phyloP scores from a whole-genome alignment of 768 basidiomycete genomes.

The Gymnopilus dilepis region DNA sequence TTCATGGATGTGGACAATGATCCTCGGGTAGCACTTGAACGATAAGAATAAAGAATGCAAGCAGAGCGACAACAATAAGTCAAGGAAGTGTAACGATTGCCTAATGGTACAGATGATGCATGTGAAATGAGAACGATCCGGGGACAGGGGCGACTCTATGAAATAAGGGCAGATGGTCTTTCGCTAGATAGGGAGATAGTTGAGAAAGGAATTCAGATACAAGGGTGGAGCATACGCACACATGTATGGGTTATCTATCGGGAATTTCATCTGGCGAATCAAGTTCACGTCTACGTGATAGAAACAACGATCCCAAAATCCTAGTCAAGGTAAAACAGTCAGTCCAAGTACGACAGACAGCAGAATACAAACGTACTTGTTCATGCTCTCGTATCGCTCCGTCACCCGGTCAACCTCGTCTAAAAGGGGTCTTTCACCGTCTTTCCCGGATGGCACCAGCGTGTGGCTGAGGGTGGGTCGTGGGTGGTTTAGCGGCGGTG shows the following conservation, averaged over 20 bases:
- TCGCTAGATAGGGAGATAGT: background rate
- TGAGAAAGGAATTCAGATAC: background rate
- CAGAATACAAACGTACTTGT: constrained; percentile 49
- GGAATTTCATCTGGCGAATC: constrained; percentile 21
- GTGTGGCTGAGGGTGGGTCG: background rate
- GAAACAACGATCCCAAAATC: constrained; percentile 65
- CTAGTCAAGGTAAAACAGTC: constrained; percentile 38
- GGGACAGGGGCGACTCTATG: background rate
- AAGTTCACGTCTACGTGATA: constrained; percentile 55
- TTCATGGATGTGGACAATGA: background rate
- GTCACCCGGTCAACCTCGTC: constrained; percentile 54
- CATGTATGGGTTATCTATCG: constrained; percentile 10
- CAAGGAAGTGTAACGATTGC: constrained; percentile 8
- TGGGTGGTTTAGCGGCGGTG: background rate
- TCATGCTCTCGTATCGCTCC: constrained; percentile 65
- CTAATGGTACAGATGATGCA: constrained; percentile 11
- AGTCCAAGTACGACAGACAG: background rate
- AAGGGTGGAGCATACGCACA: too few relatives aligned
- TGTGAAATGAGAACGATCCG: background rate
- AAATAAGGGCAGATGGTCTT: background rate
- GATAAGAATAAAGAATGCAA: constrained; percentile 14
- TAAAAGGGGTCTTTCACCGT: constrained; percentile 14
- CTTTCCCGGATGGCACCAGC: background rate
- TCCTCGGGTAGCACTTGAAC: background rate
- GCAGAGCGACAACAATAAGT: background rate